Evolutionary conservation across 192 early-diverging fungal genomes (phyloP).

Genomic region (Podila epicladia): DNA sequence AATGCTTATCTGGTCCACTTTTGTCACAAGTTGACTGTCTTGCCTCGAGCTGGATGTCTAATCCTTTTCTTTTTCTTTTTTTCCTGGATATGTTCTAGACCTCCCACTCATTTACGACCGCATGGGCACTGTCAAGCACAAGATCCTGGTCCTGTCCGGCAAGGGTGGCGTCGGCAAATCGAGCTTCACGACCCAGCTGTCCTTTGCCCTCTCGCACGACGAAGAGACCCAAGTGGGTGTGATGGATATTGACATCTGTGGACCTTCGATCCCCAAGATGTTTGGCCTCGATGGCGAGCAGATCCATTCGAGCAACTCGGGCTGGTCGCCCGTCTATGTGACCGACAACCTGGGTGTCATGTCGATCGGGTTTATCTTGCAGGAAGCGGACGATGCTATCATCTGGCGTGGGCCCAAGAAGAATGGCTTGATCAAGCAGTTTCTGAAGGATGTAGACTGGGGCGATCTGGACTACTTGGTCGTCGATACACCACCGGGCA

Average conservation of each 20-base stretch:
- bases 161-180: slow-evolving; percentile 99
- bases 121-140: slow-evolving; percentile 76
- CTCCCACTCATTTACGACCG: slow-evolving; percentile 72
- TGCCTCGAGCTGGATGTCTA: no score
- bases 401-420: slow-evolving; percentile 98
- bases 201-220: slow-evolving; percentile 78
- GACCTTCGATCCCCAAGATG: slow-evolving; percentile 93
- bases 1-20: no score
- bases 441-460: slow-evolving; percentile 96
- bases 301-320: slow-evolving; percentile 83
- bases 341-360: slow-evolving; percentile 86
- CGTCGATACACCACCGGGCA: slow-evolving; percentile 97
- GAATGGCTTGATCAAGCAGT: slow-evolving; percentile 95
- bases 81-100: slow-evolving; percentile 40
- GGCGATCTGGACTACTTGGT: slow-evolving; percentile 89
- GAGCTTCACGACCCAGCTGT: slow-evolving; percentile 91
- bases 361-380: slow-evolving; percentile 94
- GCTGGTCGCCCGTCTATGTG: slow-evolving; percentile 85
- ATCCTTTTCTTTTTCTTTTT: no score
- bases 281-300: slow-evolving; percentile 87
- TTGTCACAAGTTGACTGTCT: no score
- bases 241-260: slow-evolving; percentile 96
- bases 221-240: slow-evolving; percentile 76
- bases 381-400: slow-evolving; percentile 87
- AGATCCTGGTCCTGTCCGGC: slow-evolving; percentile 94